Conservation (phyloP, 169 alveolate species). For the Cyclospora cayetanensis region DNA sequence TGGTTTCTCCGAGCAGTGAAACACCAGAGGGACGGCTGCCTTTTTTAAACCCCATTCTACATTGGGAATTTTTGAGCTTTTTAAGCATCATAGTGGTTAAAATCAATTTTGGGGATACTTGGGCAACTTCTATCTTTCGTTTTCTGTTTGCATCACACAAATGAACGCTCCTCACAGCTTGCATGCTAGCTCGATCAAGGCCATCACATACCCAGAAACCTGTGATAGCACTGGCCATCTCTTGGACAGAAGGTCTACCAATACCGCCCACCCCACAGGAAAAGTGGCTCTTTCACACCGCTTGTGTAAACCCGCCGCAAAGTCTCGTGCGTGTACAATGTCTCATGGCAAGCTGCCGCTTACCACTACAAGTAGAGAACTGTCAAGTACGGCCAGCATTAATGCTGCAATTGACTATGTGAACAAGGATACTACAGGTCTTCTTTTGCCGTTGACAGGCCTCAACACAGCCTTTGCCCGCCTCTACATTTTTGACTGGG, state of each 20-base stretch:
- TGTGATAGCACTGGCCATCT: too few species aligned
- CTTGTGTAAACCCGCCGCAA: not conserved
- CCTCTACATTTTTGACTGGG: slow-evolving; percentile 67
- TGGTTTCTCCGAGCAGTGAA: too few species aligned
- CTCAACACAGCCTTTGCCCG: slow-evolving; percentile 31
- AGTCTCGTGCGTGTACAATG: not conserved
- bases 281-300: not conserved
- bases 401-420: not conserved
- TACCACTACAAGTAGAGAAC: not conserved
- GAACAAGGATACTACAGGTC: not conserved
- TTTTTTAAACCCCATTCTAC: too few species aligned
- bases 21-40: too few species aligned
- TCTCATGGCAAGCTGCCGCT: slow-evolving; percentile 13
- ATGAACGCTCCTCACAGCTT: too few species aligned
- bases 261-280: not conserved
- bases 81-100: too few species aligned
- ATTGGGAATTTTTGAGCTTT: too few species aligned
- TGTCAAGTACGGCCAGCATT: slow-evolving; percentile 24
- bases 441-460: not conserved
- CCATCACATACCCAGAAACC: too few species aligned
- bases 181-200: too few species aligned
- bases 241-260: not conserved
- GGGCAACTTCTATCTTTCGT: too few species aligned
- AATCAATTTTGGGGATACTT: too few species aligned
- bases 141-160: too few species aligned